phyloP scores from a whole-genome alignment of 441 rosid species.

The Gossypium aridum region DNA sequence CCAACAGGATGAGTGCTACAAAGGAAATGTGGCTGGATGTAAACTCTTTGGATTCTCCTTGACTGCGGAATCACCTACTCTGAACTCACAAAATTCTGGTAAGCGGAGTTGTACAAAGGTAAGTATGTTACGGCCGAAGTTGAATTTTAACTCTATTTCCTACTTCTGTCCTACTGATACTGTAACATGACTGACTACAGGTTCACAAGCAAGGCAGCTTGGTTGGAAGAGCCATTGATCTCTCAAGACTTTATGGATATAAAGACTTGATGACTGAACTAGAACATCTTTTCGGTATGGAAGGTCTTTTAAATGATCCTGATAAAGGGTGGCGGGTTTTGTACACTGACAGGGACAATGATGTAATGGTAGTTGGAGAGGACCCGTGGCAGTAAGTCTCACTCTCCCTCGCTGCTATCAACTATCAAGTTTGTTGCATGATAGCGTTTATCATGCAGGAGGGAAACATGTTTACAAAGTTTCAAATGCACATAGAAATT shows the following conservation, averaged over 20 bases:
- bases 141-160: constrained; percentile 2
- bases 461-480: background rate
- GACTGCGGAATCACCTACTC: constrained; percentile 43
- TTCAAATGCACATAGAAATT: background rate
- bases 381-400: constrained; percentile 93
- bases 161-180: constrained; percentile 12
- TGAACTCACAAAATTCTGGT: constrained; percentile 56
- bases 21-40: constrained; percentile 43
- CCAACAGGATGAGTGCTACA: constrained; percentile 32
- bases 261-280: constrained; percentile 58
- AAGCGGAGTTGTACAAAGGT: constrained; percentile 95
- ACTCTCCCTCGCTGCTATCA: background rate
- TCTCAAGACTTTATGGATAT: constrained; percentile 57
- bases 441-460: background rate
- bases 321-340: constrained; percentile 78
- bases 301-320: constrained; percentile 68
- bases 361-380: constrained; percentile 90
- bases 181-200: constrained; percentile 31
- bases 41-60: constrained; percentile 83
- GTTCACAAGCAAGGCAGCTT: constrained; percentile 93
- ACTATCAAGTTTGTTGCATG: background rate
- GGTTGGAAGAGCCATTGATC: constrained; percentile 92
- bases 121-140: constrained; percentile 20
- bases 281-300: constrained; percentile 70
- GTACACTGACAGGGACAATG: constrained; percentile 85